phyloP scores from a whole-genome alignment of 2,329 filamentous ascomycete genomes.

The Stagonosporopsis chrysanthemi region DNA sequence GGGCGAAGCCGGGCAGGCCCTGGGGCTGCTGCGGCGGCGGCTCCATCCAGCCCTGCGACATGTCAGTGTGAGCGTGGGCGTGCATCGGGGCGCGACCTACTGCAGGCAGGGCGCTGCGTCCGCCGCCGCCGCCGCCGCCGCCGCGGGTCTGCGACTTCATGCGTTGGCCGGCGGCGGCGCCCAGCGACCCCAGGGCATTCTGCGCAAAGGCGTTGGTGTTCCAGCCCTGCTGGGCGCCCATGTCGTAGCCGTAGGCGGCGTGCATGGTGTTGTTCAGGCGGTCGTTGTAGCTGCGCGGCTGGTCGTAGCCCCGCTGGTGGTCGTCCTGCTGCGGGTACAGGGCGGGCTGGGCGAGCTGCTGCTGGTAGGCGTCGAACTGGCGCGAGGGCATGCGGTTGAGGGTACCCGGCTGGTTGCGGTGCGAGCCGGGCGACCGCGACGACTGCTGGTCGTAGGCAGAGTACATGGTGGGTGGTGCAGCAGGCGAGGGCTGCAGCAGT shows the following conservation, averaged over 20 bases:
- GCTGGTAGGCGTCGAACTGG: conserved; percentile 77
- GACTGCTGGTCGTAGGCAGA: conserved; percentile 48
- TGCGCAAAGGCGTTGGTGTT: conserved; percentile 76
- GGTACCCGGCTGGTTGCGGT: conserved; percentile 70
- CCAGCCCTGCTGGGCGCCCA: conserved; percentile 77
- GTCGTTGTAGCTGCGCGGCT: conserved; percentile 63
- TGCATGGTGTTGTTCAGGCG: conserved; percentile 66
- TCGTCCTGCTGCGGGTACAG: conserved; percentile 66
- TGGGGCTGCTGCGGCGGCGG: conserved; percentile 44
- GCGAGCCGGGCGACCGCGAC: conserved; percentile 77
- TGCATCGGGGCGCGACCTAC: conserved; percentile 60
- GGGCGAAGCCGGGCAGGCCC: conserved; percentile 51
- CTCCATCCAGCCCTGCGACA: conserved; percentile 67
- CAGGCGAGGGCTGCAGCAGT: conserved; percentile 23
- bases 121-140: conserved; percentile 60
- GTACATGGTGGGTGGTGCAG: conserved; percentile 44
- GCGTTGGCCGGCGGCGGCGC: conserved; percentile 58
- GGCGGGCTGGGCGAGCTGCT: conserved; percentile 62
- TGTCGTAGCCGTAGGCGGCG: conserved; percentile 72
- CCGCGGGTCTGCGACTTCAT: conserved; percentile 64
- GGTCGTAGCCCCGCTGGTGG: conserved; percentile 45
- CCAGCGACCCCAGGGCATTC: conserved; percentile 68
- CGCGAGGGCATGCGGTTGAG: conserved; percentile 77
- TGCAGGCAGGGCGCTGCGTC: conserved; percentile 70
- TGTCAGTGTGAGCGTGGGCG: not conserved